Evolutionary conservation across 2,329 filamentous ascomycete genomes (phyloP), one percentile per base, ranked within the genome.

Genomic region (Monosporascus sp.): DNA sequence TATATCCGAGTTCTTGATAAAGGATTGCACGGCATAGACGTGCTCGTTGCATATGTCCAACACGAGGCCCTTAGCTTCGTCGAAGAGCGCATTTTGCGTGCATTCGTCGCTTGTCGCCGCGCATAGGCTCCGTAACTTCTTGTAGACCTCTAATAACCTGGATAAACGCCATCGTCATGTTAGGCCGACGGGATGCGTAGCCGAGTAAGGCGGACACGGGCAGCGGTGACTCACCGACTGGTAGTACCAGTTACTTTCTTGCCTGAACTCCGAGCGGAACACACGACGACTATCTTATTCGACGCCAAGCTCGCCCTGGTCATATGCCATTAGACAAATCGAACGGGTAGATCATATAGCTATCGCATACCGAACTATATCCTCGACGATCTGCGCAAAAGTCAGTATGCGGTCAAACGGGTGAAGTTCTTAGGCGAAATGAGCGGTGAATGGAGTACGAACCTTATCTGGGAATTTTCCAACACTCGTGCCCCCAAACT

Each of bases 191-290:
- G 49, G 42, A 34, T 24, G 8, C 22, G 14, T 17, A 7, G 15
- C 37, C 15, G 15, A n/a, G 27, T 22, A 2, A 14, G 17, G 41
- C 25, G n/a, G 17, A 22, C 8, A 39, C 6, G n/a, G 38, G 27
- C 37, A 51, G 42, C 53, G 52, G 51, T 65, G 69, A 81, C 86
- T 82, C 74, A 92, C 88, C 91, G 84, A 73, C 95, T 97, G 38
- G 94, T 99, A 54, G 94, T 99, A 56, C 94, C 94, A 63, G 95
- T 90, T 51, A 86, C 83, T 75, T 99, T 99, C 69, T 93, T 96
- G 57, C 90, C 92, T 55, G 89, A 94, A 73, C 91, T 97, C 68
- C 94, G 81, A 42, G 94, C 94, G 56, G 94, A 99, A 74, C 94
- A 99, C 53, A 99, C 93, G 53, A 99, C 87, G 52, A 91, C 92